These are phyloP conservation scores for Noccaea bulbosa DNA, from an alignment of 345 rosid genomes.

Conservation along the genomic window DNA sequence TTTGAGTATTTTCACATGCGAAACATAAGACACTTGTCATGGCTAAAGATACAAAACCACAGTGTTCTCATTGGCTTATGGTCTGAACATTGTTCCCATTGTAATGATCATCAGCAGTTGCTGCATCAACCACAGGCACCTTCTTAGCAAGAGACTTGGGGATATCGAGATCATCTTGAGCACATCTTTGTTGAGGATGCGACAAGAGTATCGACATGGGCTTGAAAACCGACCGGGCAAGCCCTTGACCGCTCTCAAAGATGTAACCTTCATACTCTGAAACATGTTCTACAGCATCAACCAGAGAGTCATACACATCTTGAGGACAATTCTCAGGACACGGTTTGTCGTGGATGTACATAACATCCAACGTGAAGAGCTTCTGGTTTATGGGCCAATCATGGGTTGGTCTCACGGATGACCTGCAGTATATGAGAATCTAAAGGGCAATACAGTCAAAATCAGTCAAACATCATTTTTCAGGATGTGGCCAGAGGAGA, in stretches of 20 bases:
- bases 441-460: slow-evolving; percentile 12
- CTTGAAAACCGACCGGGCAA: slow-evolving; percentile 65
- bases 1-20: slow-evolving; percentile 9
- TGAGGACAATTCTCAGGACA: slow-evolving; percentile 90
- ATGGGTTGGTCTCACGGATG: slow-evolving; percentile 69
- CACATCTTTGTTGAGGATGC: slow-evolving; percentile 88
- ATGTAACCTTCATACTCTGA: slow-evolving; percentile 89
- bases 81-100: slow-evolving; percentile 40
- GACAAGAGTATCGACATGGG: slow-evolving; percentile 66
- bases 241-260: slow-evolving; percentile 79
- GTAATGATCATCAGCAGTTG: slow-evolving; percentile 55
- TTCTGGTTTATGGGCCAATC: slow-evolving; percentile 79
- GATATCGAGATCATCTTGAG: slow-evolving; percentile 73
- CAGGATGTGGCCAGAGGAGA: slow-evolving; percentile 15
- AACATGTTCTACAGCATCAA: slow-evolving; percentile 77
- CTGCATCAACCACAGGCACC: slow-evolving; percentile 52
- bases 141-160: slow-evolving; percentile 81
- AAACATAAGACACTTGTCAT: slow-evolving; percentile 14
- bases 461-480: slow-evolving; percentile 13
- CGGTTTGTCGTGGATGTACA: slow-evolving; percentile 93
- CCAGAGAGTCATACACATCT: slow-evolving; percentile 75
- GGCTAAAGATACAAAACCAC: slow-evolving; percentile 4
- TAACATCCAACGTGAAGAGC: slow-evolving; percentile 84
- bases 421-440: slow-evolving; percentile 86
- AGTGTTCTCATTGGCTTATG: slow-evolving; percentile 54